Conservation (phyloP, 2,329 filamentous ascomycete species). For the Microcera coccophila region DNA sequence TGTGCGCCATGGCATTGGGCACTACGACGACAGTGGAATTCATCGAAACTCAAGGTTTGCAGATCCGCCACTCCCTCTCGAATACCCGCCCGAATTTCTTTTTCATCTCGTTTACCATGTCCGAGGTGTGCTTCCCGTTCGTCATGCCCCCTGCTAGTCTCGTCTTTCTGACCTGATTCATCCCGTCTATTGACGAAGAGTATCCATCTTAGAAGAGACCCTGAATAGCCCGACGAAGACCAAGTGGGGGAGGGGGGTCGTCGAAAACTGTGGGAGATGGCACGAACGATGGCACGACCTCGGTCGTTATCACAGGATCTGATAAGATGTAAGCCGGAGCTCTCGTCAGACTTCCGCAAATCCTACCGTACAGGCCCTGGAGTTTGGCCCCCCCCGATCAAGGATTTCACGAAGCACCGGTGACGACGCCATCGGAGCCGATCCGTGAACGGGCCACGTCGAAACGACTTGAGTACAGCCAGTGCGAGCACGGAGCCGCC, state of each 20-base stretch:
- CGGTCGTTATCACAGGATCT: conserved; percentile 49
- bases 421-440: conserved; percentile 14
- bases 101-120: neutral
- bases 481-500: neutral
- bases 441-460: conserved; percentile 16
- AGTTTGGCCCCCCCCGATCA: neutral
- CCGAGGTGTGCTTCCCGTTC: neutral
- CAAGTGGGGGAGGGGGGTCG: conserved; percentile 1
- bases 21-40: no score
- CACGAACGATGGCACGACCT: conserved; percentile 17
- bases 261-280: conserved; percentile 1
- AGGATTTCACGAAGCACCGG: conserved; percentile 4
- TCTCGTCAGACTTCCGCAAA: neutral
- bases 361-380: neutral
- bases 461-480: conserved; percentile 7
- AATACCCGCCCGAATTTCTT: neutral
- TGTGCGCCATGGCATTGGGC: no score
- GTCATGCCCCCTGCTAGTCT: no score
- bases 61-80: neutral
- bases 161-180: no score
- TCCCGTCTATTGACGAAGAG: neutral
- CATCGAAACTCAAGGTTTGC: neutral
- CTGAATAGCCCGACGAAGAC: neutral
- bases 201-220: neutral
- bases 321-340: conserved; percentile 45